Evolutionary conservation across 176 grass and related monocot species (phyloP).

Genomic region (Phoenix roebelenii): DNA sequence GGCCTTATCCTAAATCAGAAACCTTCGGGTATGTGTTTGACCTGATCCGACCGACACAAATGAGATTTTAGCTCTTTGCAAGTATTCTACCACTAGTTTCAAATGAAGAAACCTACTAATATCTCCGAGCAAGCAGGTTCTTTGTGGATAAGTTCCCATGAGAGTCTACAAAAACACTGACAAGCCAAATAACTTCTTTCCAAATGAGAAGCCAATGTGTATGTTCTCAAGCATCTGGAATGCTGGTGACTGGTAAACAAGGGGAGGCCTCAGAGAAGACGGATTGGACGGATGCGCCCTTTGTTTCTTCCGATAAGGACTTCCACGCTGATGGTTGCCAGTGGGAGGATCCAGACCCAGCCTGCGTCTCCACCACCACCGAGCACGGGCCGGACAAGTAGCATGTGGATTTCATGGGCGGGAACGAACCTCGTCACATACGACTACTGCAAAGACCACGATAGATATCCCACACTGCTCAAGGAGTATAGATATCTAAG

Average conservation of each 20-base stretch:
- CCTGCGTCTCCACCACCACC: constrained; percentile 41
- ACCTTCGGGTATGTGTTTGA: too few species aligned
- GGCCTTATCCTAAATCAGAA: too few species aligned
- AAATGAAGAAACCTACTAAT: too few species aligned
- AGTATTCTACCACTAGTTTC: too few species aligned
- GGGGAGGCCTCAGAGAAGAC: constrained; percentile 87
- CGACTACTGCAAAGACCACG: constrained; percentile 81
- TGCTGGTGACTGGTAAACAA: constrained; percentile 90
- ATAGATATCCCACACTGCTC: constrained; percentile 43
- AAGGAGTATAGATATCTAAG: constrained; percentile 48
- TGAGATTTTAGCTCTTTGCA: too few species aligned
- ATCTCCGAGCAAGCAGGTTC: constrained; percentile 36
- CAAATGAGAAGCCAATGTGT: constrained; percentile 75
- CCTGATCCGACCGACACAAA: too few species aligned
- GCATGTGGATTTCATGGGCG: constrained; percentile 56
- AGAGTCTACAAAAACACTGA: constrained; percentile 65
- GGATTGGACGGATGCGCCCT: constrained; percentile 68
- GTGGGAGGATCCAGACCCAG: constrained; percentile 31
- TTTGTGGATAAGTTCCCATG: constrained; percentile 79
- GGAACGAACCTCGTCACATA: constrained; percentile 70
- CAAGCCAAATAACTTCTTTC: constrained; percentile 71
- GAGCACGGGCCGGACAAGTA: constrained; percentile 86
- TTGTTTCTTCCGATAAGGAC: constrained; percentile 86
- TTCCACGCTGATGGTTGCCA: constrained; percentile 72
- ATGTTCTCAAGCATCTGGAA: constrained; percentile 99